Base-by-base conservation (phyloP, 768 basidiomycete genomes). In the Paxillus ammoniavirescens region DNA sequence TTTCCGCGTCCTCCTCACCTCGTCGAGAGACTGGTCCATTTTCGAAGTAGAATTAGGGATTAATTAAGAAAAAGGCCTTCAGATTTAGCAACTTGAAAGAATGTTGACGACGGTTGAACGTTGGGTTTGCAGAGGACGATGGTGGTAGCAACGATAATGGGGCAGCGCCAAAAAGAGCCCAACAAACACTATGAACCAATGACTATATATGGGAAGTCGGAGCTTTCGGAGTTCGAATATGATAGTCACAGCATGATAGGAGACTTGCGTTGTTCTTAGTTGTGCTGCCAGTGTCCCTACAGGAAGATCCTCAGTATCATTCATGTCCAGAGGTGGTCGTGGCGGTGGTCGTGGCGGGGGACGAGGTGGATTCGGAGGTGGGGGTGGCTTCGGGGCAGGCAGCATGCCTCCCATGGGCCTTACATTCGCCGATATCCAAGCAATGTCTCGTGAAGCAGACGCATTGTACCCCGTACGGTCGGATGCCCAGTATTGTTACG, bases 11-110 rank as follows among this genome's bases (percentile, higher is more conserved):
- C 12, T n/a, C 31, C 75, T 81, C 18, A 93, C 90, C 54, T 91
- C 86, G 68, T 93, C 90, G 55, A 93, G 87, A 63, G 87, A 80
- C 74, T 88, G 87, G 74, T 93, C 89, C 86, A 93, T 89, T 67
- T 58, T 70, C 58, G 12, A 42, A 47, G 28, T 15, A 42, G 18
- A 38, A 30, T 36, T 6, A 26, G 28, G 26, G 1, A 33, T 40
- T 36, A 50, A 38, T 14, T 43, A 23, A 18, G 52, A 21, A 37
- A 49, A 52, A 23, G 37, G 42, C 15, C 23, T 10, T 47, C 47
- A 50, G 35, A 28, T 50, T 23, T 8, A 41, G 26, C 7, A 9
- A 42, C 7, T 43, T 30, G 26, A 26, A 36, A 41, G 38, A 45
- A 49, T 6, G 49, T 26, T 23, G 38, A 46, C 17, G 48, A 55